Evolutionary conservation across 106 monocot species (phyloP).

Genomic region (Allium cepa): DNA sequence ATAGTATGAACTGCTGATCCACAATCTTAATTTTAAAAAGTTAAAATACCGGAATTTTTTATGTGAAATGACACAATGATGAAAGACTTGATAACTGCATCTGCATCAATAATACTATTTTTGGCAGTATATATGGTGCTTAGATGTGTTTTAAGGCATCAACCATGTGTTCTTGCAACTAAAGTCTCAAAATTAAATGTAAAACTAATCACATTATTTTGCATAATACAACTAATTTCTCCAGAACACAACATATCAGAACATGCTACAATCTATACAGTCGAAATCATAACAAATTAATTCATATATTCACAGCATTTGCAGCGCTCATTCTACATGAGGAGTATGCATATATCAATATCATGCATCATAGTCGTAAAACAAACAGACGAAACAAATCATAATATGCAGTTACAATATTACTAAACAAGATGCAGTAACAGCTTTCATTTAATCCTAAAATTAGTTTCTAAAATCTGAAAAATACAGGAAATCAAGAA

Average conservation of each 20-base stretch:
- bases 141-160: not conserved
- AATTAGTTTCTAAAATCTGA: not conserved
- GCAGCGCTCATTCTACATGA: not conserved
- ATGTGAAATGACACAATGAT: too few species aligned
- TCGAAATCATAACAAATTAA: not conserved
- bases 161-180: constrained; percentile 1
- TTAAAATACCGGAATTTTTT: too few species aligned
- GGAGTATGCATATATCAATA: not conserved
- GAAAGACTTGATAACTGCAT: not conserved
- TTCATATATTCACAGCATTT: not conserved
- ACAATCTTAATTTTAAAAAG: too few species aligned
- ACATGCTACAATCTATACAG: not conserved
- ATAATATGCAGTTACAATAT: not conserved
- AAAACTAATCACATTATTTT: too few species aligned
- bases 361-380: not conserved
- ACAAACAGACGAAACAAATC: not conserved
- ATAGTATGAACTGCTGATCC: too few species aligned
- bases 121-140: constrained; percentile 1
- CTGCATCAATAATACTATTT: not conserved
- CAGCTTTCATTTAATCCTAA: too few species aligned
- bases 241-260: not conserved
- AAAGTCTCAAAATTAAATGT: not conserved
- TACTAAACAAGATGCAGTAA: not conserved
- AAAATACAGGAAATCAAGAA: not conserved
- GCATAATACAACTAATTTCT: too few species aligned